Conservation (phyloP, 805 yeast species). For the Komagataella ulmi region DNA sequence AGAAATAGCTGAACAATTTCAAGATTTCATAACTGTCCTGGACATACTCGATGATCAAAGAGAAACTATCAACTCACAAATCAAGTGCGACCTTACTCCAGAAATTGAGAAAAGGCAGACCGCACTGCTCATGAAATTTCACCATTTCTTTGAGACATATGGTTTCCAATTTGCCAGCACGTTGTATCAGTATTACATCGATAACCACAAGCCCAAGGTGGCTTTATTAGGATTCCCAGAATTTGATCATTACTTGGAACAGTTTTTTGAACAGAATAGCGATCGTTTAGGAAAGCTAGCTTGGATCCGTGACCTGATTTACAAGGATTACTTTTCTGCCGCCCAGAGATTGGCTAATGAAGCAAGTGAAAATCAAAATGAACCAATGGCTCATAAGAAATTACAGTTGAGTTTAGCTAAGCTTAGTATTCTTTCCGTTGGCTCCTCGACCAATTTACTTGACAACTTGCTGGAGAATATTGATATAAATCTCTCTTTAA, state of each 20-base stretch:
- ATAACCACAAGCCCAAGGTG: conserved; percentile 33
- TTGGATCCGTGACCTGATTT: conserved; percentile 60
- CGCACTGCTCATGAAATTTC: conserved; percentile 17
- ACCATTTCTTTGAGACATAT: conserved; percentile 41
- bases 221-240: conserved; percentile 45
- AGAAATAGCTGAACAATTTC: conserved; percentile 31
- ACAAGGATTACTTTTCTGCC: conserved; percentile 36
- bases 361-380: conserved; percentile 23
- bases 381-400: conserved; percentile 30
- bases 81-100: conserved; percentile 4
- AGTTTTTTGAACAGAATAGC: conserved; percentile 34
- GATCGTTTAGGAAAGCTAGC: conserved; percentile 35
- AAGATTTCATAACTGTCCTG: conserved; percentile 54
- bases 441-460: conserved; percentile 7
- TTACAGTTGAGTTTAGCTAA: conserved; percentile 63
- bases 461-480: conserved; percentile 24
- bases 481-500: conserved; percentile 23
- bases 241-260: conserved; percentile 31
- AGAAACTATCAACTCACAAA: conserved; percentile 8
- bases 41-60: conserved; percentile 34
- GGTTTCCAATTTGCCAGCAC: conserved; percentile 58
- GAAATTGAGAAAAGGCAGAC: conserved; percentile 19
- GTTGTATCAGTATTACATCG: conserved; percentile 45
- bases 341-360: conserved; percentile 30
- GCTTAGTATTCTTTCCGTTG: conserved; percentile 38